Base-by-base conservation (phyloP, 108 stramenopile species). In the Mayamaea pseudoterrestris region DNA sequence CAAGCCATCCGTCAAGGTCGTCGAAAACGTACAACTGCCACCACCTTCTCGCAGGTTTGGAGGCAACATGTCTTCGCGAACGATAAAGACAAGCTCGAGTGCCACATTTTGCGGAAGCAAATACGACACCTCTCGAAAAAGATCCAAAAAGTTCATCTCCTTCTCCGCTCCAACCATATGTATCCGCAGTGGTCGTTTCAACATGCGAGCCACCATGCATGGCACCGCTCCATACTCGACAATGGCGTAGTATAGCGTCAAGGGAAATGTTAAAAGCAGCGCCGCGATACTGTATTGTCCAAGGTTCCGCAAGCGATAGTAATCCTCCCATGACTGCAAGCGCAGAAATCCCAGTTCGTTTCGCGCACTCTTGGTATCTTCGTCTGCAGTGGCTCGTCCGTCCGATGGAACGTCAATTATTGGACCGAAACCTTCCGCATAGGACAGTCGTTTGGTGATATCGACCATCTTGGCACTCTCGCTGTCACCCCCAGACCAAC, bases 141-240 rank as follows among this genome's bases (percentile, higher is more conserved):
- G 39, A 66, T 86, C 84, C 39, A 92, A 30, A 66, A 92, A 92
- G 43, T 92, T 86, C 35, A 84, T 35, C 58, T 92, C 90, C 69
- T 92, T 92, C 41, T 92, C 90, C 20, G 76, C 62, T 0, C 90
- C 90, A 22, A 92, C 90, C 11, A 86, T 50, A 55, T 92, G 84
- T 21, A 92, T 56, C 23, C 77, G 63, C 13, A 92, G 50, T 7
- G 73, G 73, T 2, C 83, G 65, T 12, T 72, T 47, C 25, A 92
- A 53, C 83, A 92, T 92, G 11, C 68, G 64, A 11, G 84, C 60
- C 0, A 92, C 90, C 2, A 74, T 80, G 5, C 83, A 50, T 24
- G 84, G 84, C 5, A 83, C 78, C 14, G 58, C 49, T 9, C 82
- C 90, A 53, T 58, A 72, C 12, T 55, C 62, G 28, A 69, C 57